Conservation (phyloP, 495 filamentous ascomycete species). For the Hypoxylon fuscum region DNA sequence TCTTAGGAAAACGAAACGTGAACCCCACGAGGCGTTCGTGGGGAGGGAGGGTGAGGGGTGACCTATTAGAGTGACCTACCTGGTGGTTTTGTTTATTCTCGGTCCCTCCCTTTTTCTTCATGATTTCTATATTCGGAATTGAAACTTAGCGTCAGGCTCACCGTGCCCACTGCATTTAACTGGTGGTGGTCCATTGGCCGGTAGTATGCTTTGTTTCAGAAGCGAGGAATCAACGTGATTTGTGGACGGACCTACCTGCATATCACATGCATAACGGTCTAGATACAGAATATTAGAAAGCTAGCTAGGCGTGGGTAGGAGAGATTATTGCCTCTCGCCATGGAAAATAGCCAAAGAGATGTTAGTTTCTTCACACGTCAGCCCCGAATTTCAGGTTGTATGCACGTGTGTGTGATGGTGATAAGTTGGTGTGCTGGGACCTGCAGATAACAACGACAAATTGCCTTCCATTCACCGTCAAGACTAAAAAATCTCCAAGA, state of each 20-base stretch:
- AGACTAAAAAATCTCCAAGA: conserved; percentile 15
- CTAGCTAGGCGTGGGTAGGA: conserved; percentile 3
- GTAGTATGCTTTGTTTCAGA: conserved; percentile 25
- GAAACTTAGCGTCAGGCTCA: conserved; percentile 35
- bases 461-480: conserved; percentile 1
- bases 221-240: conserved; percentile 16
- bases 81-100: conserved; percentile 18
- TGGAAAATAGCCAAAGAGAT: background rate
- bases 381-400: background rate
- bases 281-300: background rate
- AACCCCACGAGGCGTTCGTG: conserved; percentile 28
- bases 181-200: conserved; percentile 21
- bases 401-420: conserved; percentile 15
- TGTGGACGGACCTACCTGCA: conserved; percentile 19
- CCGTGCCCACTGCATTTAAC: conserved; percentile 13
- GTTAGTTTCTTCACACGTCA: conserved; percentile 7
- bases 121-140: conserved; percentile 32
- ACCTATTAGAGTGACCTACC: background rate
- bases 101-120: conserved; percentile 10
- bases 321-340: conserved; percentile 9
- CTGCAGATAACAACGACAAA: conserved; percentile 23
- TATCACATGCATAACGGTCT: conserved; percentile 19
- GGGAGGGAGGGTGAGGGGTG: conserved; percentile 1
- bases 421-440: conserved; percentile 22
- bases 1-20: background rate